Conservation (phyloP, 2,329 filamentous ascomycete genomes). For the Paecilomyces fulvus region DNA sequence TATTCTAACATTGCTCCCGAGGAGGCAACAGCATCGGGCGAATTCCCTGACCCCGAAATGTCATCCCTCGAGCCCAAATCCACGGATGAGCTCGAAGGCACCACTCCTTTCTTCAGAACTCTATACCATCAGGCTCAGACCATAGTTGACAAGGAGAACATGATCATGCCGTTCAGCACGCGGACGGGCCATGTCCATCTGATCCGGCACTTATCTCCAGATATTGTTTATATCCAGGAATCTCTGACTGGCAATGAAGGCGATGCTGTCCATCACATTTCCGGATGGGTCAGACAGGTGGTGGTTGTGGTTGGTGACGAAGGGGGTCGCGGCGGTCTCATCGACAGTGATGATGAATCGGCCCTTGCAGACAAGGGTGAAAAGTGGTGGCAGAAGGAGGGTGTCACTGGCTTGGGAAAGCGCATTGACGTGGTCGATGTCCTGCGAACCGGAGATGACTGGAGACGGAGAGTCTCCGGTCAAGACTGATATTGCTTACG, state of each 20-base stretch:
- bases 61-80: conserved; percentile 39
- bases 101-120: conserved; percentile 61
- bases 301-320: conserved; percentile 52
- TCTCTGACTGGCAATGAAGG: conserved; percentile 71
- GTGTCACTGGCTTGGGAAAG: conserved; percentile 76
- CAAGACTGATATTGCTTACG: conserved; percentile 33
- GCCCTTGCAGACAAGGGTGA: conserved; percentile 29
- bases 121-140: conserved; percentile 70
- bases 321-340: conserved; percentile 61
- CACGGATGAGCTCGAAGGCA: conserved; percentile 38
- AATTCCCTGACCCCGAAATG: conserved; percentile 46
- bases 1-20: conserved; percentile 78
- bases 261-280: conserved; percentile 59
- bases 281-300: conserved; percentile 52
- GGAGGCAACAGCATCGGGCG: conserved; percentile 43
- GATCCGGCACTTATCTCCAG: conserved; percentile 73
- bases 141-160: conserved; percentile 74
- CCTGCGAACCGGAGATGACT: conserved; percentile 74
- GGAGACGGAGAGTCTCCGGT: conserved; percentile 68
- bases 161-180: conserved; percentile 83
- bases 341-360: conserved; percentile 63
- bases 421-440: conserved; percentile 84
- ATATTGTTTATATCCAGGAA: conserved; percentile 81
- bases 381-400: conserved; percentile 58
- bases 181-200: conserved; percentile 77